Evolutionary conservation across 768 basidiomycete species (phyloP).

Genomic region (Chalciporus chontae): DNA sequence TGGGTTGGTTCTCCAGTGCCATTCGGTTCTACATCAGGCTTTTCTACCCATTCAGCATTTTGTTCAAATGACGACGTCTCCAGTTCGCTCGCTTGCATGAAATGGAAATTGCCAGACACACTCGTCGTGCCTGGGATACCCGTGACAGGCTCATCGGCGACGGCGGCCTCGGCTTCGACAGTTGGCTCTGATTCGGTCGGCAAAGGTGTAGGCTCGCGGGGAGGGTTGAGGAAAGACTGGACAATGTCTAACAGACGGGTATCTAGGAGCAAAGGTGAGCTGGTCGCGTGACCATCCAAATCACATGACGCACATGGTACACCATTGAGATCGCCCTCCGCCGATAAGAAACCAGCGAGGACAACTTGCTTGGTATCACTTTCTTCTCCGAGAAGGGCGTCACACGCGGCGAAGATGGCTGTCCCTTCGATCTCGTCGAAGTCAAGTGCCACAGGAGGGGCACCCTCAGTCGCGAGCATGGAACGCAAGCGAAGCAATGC

Average conservation of each 20-base stretch:
- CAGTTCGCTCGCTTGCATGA: slow-evolving; percentile 80
- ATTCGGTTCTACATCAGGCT: slow-evolving; percentile 34
- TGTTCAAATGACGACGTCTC: slow-evolving; percentile 53
- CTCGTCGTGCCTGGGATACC: slow-evolving; percentile 38
- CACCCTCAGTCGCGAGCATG: slow-evolving; percentile 42
- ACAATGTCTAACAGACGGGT: slow-evolving; percentile 58
- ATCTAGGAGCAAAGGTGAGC: slow-evolving; percentile 38
- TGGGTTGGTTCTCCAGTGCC: slow-evolving; percentile 16
- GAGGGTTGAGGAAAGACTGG: slow-evolving; percentile 50
- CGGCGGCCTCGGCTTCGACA: slow-evolving; percentile 29
- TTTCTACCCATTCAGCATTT: slow-evolving; percentile 55
- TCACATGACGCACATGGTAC: slow-evolving; percentile 52
- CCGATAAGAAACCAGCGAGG: slow-evolving; percentile 54
- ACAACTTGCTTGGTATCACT: slow-evolving; percentile 46
- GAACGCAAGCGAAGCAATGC: slow-evolving; percentile 58
- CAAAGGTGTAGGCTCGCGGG: slow-evolving; percentile 29
- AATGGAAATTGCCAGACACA: slow-evolving; percentile 62
- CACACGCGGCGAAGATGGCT: slow-evolving; percentile 50
- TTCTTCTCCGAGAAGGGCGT: slow-evolving; percentile 56
- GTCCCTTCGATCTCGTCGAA: slow-evolving; percentile 50
- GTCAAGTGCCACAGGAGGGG: slow-evolving; percentile 39
- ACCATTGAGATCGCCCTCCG: slow-evolving; percentile 57
- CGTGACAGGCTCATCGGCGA: slow-evolving; percentile 31
- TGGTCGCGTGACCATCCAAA: slow-evolving; percentile 3
- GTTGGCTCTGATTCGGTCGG: slow-evolving; percentile 31